phyloP scores from a whole-genome alignment of 805 yeast genomes.

The Myxozyma vanderwaltii region DNA sequence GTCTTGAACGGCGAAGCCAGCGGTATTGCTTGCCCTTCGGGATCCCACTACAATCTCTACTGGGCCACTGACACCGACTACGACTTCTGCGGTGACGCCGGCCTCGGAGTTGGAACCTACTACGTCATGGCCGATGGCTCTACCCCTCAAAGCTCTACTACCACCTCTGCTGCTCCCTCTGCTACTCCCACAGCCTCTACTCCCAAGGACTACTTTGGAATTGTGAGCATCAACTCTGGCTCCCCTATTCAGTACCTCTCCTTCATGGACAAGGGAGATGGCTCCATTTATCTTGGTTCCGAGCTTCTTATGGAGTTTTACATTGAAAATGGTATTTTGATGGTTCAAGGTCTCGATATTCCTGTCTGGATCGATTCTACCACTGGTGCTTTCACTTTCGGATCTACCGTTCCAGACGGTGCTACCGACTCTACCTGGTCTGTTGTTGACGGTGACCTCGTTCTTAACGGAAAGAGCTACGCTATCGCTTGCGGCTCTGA shows the following conservation, averaged over 20 bases:
- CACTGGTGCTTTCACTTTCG: constrained; percentile 14
- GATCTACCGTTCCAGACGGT: neutral
- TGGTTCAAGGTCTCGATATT: neutral
- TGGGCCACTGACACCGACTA: constrained; percentile 13
- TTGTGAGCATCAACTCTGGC: constrained; percentile 21
- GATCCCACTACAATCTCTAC: constrained; percentile 16
- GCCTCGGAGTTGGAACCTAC: constrained; percentile 17
- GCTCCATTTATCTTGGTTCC: constrained; percentile 8
- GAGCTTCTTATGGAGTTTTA: neutral
- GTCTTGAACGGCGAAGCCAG: constrained; percentile 11
- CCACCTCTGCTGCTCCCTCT: constrained; percentile 8
- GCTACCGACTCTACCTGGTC: constrained; percentile 14
- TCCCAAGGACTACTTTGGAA: constrained; percentile 13
- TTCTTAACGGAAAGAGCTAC: constrained; percentile 7
- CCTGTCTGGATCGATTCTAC: constrained; percentile 18
- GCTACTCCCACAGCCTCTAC: neutral
- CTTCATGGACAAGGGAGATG: constrained; percentile 11
- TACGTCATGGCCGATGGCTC: constrained; percentile 4
- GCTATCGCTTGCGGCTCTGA: constrained; percentile 23
- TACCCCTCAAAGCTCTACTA: neutral
- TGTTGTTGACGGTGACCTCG: neutral
- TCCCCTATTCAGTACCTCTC: constrained; percentile 15
- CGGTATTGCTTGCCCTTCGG: constrained; percentile 19
- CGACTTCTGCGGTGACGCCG: constrained; percentile 12
- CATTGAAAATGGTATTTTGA: constrained; percentile 10